phyloP scores from a whole-genome alignment of 257 asterid species.

The Solanum virginianum region DNA sequence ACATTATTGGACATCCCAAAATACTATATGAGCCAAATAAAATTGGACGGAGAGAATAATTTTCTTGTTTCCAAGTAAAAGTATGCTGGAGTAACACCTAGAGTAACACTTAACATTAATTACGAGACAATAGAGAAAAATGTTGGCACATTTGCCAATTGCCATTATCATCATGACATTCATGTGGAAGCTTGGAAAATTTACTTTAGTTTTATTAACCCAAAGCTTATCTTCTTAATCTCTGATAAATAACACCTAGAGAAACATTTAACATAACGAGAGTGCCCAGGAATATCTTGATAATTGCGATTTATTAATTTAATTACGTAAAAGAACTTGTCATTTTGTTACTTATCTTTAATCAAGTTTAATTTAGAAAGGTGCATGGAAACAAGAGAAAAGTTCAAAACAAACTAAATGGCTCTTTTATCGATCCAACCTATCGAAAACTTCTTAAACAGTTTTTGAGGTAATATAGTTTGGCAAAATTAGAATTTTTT shows the following conservation, averaged over 20 bases:
- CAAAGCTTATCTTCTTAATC: slow-evolving; percentile 11
- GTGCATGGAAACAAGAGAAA: neutral
- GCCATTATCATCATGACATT: neutral
- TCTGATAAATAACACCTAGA: slow-evolving; percentile 26
- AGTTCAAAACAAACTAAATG: neutral
- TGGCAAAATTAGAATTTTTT: neutral
- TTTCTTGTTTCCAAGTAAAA: neutral
- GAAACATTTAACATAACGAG: slow-evolving; percentile 2
- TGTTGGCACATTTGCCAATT: neutral
- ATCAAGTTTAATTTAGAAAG: neutral
- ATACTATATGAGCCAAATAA: no score
- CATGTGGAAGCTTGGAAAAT: slow-evolving; percentile 3
- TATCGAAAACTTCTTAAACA: neutral
- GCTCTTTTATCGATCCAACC: neutral
- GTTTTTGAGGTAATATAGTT: neutral
- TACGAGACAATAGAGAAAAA: neutral
- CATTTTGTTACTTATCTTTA: neutral
- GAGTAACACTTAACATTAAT: slow-evolving; percentile 6
- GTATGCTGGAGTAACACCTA: slow-evolving; percentile 16
- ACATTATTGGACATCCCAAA: no score
- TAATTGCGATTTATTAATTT: neutral
- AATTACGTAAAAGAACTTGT: neutral
- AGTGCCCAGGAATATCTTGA: slow-evolving; percentile 10
- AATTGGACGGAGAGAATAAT: neutral
- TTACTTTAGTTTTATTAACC: slow-evolving; percentile 4